Conservation (phyloP, 2,329 filamentous ascomycete genomes). For the Aspergillus felis region DNA sequence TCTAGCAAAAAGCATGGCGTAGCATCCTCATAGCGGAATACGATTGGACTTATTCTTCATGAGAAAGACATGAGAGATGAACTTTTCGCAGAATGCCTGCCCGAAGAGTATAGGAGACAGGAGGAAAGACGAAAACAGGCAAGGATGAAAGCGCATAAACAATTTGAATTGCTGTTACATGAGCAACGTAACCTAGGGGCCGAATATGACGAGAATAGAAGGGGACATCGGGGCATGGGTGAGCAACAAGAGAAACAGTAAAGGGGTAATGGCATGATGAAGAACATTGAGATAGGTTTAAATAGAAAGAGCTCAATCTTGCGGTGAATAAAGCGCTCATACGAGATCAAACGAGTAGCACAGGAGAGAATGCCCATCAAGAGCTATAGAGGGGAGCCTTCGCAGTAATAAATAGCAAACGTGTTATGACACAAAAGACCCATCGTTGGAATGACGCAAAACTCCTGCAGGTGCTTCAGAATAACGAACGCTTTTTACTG, state of each 20-base stretch:
- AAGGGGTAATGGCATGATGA: slow-evolving; percentile 6
- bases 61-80: slow-evolving; percentile 26
- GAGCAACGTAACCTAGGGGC: slow-evolving; percentile 28
- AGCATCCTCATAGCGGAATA: slow-evolving; percentile 32
- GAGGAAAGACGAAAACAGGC: slow-evolving; percentile 13
- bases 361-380: slow-evolving; percentile 42
- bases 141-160: slow-evolving; percentile 25
- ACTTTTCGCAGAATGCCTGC: slow-evolving; percentile 46
- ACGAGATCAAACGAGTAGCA: slow-evolving; percentile 39
- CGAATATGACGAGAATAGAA: slow-evolving; percentile 16
- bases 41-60: slow-evolving; percentile 38
- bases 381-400: slow-evolving; percentile 39
- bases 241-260: slow-evolving; percentile 7
- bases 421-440: slow-evolving; percentile 39
- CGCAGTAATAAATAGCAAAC: slow-evolving; percentile 34
- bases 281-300: slow-evolving; percentile 15
- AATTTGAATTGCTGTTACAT: slow-evolving; percentile 38
- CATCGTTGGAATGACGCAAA: slow-evolving; percentile 41
- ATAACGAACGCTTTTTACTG: slow-evolving; percentile 38
- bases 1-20: slow-evolving; percentile 30
- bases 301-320: slow-evolving; percentile 31
- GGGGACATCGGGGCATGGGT: slow-evolving; percentile 12
- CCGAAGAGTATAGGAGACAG: slow-evolving; percentile 31
- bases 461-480: slow-evolving; percentile 43
- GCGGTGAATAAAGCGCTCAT: slow-evolving; percentile 38